Percentiles rank a stretch among this genome's conserved stretches.
These are phyloP conservation scores for Mucor plumbeus DNA, from an alignment of 371 early-diverging fungal species.

Conservation along the genomic window DNA sequence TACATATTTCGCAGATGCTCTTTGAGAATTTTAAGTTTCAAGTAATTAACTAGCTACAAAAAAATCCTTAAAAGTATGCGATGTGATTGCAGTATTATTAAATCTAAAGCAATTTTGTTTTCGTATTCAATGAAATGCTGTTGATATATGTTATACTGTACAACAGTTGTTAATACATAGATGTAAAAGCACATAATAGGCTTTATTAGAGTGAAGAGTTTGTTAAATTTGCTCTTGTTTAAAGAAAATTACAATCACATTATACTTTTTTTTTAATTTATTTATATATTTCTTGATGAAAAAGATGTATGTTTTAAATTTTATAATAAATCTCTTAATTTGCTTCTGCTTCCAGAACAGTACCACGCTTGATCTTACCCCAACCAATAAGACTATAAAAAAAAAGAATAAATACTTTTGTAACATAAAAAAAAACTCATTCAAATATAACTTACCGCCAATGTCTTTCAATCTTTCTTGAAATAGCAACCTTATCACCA, in stretches of 20 bases:
- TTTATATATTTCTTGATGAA: neutral
- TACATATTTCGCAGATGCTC: too few relatives aligned
- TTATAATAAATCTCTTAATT: constrained; percentile 35
- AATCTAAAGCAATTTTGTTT: too few relatives aligned
- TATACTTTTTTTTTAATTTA: constrained; percentile 14
- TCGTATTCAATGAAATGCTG: too few relatives aligned
- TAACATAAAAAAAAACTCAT: neutral
- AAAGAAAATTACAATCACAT: neutral
- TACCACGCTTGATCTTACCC: constrained; percentile 94
- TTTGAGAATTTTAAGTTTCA: too few relatives aligned
- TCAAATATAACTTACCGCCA: constrained; percentile 84
- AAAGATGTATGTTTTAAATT: constrained; percentile 4
- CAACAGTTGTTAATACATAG: too few relatives aligned
- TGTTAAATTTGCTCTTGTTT: too few relatives aligned
- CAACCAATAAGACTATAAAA: constrained; percentile 91
- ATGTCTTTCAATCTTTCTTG: constrained; percentile 98
- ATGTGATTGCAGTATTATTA: too few relatives aligned
- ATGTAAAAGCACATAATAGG: too few relatives aligned
- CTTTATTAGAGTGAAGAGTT: too few relatives aligned
- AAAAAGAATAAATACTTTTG: constrained; percentile 5
- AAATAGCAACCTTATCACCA: constrained; percentile 98
- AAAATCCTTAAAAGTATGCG: too few relatives aligned
- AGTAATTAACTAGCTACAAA: too few relatives aligned
- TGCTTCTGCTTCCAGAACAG: constrained; percentile 74
- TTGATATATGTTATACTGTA: too few relatives aligned